phyloP scores from a whole-genome alignment of 768 basidiomycete species.

The Rhizopogon salebrosus region DNA sequence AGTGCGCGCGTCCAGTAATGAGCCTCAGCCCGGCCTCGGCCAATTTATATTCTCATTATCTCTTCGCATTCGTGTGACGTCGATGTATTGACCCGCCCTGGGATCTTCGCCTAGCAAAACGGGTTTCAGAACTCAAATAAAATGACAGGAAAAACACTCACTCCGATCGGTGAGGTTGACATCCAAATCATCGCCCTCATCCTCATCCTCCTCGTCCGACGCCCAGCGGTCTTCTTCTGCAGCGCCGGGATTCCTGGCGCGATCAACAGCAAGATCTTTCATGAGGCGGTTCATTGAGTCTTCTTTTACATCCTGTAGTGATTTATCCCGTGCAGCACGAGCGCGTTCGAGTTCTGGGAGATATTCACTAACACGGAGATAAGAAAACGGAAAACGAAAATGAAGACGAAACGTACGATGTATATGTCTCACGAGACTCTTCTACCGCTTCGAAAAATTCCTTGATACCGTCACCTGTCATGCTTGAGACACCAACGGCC shows the following conservation, averaged over 20 bases:
- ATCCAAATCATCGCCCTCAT: conserved; percentile 45
- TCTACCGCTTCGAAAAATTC: conserved; percentile 93
- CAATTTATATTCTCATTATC: conserved; percentile 57
- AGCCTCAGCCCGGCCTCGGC: conserved; percentile 57
- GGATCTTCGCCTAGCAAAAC: conserved; percentile 51
- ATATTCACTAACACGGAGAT: conserved; percentile 65
- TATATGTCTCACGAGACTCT: conserved; percentile 82
- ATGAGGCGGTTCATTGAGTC: conserved; percentile 76
- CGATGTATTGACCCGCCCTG: conserved; percentile 73
- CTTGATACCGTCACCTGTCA: conserved; percentile 91
- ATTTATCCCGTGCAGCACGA: conserved; percentile 55
- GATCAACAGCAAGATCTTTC: conserved; percentile 76
- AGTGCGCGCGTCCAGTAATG: background rate
- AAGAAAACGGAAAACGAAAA: background rate
- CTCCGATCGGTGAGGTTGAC: conserved; percentile 67
- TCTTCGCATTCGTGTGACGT: conserved; percentile 58
- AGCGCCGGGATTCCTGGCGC: conserved; percentile 52
- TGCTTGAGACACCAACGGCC: conserved; percentile 94
- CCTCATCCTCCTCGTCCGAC: conserved; percentile 47
- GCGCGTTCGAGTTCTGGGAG: conserved; percentile 83
- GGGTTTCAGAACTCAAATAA: conserved; percentile 10
- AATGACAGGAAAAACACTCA: conserved; percentile 32
- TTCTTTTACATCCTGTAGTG: conserved; percentile 59
- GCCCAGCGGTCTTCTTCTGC: conserved; percentile 61
- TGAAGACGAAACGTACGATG: conserved; percentile 50